Evolutionary conservation across 2,329 filamentous ascomycete species (phyloP).

Genomic region (Rhynchosporium graminicola): DNA sequence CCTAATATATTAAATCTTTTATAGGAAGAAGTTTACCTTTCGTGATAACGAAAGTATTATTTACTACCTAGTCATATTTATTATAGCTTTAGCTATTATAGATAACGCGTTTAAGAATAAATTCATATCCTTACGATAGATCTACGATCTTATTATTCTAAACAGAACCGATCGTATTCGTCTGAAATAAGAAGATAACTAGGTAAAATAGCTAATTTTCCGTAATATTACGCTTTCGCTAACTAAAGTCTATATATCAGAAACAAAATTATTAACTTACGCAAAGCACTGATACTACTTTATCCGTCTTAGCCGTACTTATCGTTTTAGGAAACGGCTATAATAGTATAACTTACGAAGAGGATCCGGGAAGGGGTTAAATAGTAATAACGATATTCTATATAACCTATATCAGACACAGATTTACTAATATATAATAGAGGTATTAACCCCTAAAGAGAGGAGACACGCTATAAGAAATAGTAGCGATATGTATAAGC

Average conservation of each 20-base stretch:
- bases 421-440: slow-evolving; percentile 24
- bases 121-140: slow-evolving; percentile 29
- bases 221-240: slow-evolving; percentile 28
- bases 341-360: slow-evolving; percentile 35
- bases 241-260: slow-evolving; percentile 27
- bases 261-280: slow-evolving; percentile 42
- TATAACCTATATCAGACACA: background rate
- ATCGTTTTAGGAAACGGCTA: slow-evolving; percentile 32
- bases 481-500: slow-evolving; percentile 25
- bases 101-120: slow-evolving; percentile 35
- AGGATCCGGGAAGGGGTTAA: slow-evolving; percentile 35
- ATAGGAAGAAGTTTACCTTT: slow-evolving; percentile 35
- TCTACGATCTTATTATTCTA: slow-evolving; percentile 35
- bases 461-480: slow-evolving; percentile 29
- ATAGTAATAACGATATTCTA: slow-evolving; percentile 27
- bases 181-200: slow-evolving; percentile 33
- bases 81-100: slow-evolving; percentile 33
- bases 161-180: slow-evolving; percentile 27
- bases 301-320: slow-evolving; percentile 41
- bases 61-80: slow-evolving; percentile 30
- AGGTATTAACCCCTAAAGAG: slow-evolving; percentile 32
- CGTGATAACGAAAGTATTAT: slow-evolving; percentile 31
- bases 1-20: slow-evolving; percentile 16
- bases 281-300: slow-evolving; percentile 43
- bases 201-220: slow-evolving; percentile 32